Base-by-base conservation (phyloP, 1,139 yeast species). In the Ogataea hybrid region DNA sequence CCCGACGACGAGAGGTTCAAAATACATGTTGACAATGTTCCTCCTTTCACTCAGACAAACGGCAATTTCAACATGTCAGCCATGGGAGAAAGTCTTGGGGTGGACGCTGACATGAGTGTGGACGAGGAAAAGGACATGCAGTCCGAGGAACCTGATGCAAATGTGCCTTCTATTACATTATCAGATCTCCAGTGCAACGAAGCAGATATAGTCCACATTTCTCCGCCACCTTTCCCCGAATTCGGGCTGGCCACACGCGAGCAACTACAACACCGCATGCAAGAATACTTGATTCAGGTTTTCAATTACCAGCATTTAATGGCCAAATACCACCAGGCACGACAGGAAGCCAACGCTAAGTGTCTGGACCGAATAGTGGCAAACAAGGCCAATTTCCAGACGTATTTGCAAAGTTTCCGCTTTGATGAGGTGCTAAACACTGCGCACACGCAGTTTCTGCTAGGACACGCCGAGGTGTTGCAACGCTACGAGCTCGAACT, bases 321-420 rank as follows among this genome's bases (percentile, higher is more conserved):
- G 50, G 46, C 51, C 5, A 39, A 45, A 5, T 65, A 64, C 39
- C 51, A 53, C 22, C 41, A 43, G 23, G 54, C 52, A 15, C 54
- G 70, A 21, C 53, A 48, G 12, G 47, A 43, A 28, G 63, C 64
- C 5, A 64, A 63, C 39, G 38, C 34, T 5, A 23, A 23, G 21
- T 46, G 56, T 39, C 47, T 57, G 33, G 42, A 49, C 18, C 40
- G 51, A 21, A 50, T 57, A 25, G 29, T 59, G 12, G 28, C 45
- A 20, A 42, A 52, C 30, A 34, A 43, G 3, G 49, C 41, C 8
- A 54, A 56, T 15, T 38, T 54, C 21, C 38, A 41, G 31, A 44
- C 42, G 11, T 65, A 65, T 39, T 34, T 56, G 23, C 37, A 48
- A 17, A 64, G 65, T 1, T 37, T 63, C 31, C 52, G 56, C 35